Evolutionary conservation across 2,329 filamentous ascomycete species (phyloP).

Genomic region (Phialocephala sp.): DNA sequence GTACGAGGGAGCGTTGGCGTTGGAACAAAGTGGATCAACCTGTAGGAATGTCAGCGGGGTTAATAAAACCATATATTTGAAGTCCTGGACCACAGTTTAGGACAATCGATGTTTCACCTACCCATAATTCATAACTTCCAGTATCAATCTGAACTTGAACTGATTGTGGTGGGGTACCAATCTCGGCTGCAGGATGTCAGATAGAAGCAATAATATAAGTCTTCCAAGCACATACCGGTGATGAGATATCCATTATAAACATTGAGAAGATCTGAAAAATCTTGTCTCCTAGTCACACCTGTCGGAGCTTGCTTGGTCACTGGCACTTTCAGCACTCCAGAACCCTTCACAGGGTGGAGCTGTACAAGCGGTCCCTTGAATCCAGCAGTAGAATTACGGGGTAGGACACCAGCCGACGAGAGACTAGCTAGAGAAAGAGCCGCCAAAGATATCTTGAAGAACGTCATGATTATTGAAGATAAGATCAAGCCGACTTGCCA

Average conservation of each 20-base stretch:
- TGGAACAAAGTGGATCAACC: slow-evolving; percentile 47
- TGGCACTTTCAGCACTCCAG: not conserved
- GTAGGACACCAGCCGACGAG: not conserved
- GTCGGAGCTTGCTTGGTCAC: not conserved
- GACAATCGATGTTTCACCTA: slow-evolving; percentile 26
- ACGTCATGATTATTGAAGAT: not conserved
- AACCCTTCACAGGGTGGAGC: not conserved
- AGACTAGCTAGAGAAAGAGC: slow-evolving; percentile 4
- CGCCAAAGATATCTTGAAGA: not conserved
- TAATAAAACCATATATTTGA: not conserved
- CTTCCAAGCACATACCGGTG: not conserved
- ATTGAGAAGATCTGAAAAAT: not conserved
- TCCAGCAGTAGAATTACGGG: not conserved
- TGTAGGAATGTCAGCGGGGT: not conserved
- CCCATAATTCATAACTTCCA: slow-evolving; percentile 50
- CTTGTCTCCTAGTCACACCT: not conserved
- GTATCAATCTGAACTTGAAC: slow-evolving; percentile 51
- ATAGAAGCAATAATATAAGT: not conserved
- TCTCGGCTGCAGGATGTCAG: slow-evolving; percentile 43
- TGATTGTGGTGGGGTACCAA: slow-evolving; percentile 47
- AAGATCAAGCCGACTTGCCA: not conserved
- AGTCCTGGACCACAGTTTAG: too few species aligned
- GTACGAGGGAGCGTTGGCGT: slow-evolving; percentile 21
- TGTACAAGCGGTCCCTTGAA: not conserved
- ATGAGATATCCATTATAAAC: slow-evolving; percentile 6